Conservation (phyloP, 352 stramenopile genomes). For the Globisporangium middletonii region DNA sequence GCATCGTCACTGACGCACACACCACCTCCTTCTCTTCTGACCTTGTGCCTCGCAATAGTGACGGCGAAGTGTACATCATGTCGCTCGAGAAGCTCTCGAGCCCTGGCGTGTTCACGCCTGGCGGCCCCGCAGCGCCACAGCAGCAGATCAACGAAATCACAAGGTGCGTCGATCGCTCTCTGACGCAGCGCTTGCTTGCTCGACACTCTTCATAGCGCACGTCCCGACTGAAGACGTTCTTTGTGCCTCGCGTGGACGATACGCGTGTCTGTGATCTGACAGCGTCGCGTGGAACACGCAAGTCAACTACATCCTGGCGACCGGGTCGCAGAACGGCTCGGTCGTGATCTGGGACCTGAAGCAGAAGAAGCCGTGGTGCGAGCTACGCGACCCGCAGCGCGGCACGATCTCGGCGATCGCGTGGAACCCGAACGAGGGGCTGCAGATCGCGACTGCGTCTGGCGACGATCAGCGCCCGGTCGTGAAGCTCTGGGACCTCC, state of each 20-base stretch:
- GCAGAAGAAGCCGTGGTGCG: constrained; percentile 97
- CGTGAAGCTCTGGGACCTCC: constrained; percentile 97
- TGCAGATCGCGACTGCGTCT: constrained; percentile 96
- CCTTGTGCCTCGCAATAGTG: constrained; percentile 27
- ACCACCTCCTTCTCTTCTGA: neutral
- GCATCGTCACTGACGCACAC: neutral
- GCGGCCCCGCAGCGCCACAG: constrained; percentile 50
- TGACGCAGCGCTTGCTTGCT: neutral
- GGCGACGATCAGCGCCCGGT: constrained; percentile 94
- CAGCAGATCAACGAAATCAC: constrained; percentile 84
- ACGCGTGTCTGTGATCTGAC: neutral
- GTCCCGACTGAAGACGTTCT: too few relatives aligned
- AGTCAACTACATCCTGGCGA: constrained; percentile 97
- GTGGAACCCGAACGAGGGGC: constrained; percentile 97
- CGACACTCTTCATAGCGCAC: neutral
- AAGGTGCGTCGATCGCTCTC: constrained; percentile 19
- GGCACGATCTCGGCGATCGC: constrained; percentile 89
- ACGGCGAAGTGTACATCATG: constrained; percentile 95
- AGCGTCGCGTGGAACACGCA: constrained; percentile 97
- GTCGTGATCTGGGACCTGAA: constrained; percentile 98
- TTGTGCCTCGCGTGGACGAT: too few relatives aligned
- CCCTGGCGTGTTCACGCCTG: constrained; percentile 88
- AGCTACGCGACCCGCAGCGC: constrained; percentile 89
- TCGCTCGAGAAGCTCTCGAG: constrained; percentile 88
- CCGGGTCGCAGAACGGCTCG: constrained; percentile 90